phyloP scores from a whole-genome alignment of 805 yeast genomes.

The Nakazawaea ishiwadae region DNA sequence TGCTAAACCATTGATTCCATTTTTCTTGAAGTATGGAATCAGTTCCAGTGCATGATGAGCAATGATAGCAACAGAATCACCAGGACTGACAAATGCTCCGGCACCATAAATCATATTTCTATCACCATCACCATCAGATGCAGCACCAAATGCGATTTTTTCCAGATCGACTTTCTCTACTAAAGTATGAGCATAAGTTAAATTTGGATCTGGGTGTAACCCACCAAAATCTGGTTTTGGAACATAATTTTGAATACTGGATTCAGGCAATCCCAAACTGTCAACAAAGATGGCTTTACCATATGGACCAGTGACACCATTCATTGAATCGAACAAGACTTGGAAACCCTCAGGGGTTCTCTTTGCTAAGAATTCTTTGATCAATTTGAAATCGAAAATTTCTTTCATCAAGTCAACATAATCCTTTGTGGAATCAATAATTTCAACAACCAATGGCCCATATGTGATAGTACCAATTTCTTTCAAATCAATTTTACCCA shows the following conservation, averaged over 20 bases:
- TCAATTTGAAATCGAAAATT: constrained; percentile 84
- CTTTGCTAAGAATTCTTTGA: constrained; percentile 59
- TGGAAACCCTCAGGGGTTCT: constrained; percentile 53
- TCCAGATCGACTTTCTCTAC: constrained; percentile 83
- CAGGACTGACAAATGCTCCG: constrained; percentile 92
- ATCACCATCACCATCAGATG: constrained; percentile 99
- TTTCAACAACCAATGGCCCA: constrained; percentile 68
- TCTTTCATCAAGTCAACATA: constrained; percentile 75
- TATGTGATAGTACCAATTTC: constrained; percentile 45
- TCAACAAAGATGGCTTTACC: constrained; percentile 80
- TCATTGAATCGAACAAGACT: constrained; percentile 82
- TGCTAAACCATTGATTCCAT: constrained; percentile 89
- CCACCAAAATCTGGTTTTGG: constrained; percentile 96
- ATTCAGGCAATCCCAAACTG: constrained; percentile 71
- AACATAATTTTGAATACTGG: constrained; percentile 69
- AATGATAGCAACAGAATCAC: constrained; percentile 96
- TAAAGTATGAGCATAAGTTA: constrained; percentile 86
- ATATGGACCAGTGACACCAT: constrained; percentile 97
- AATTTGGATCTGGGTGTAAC: constrained; percentile 95
- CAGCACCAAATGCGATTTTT: constrained; percentile 90
- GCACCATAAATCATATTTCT: constrained; percentile 98
- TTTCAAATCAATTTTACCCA: constrained; percentile 54
- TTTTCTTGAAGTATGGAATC: constrained; percentile 86
- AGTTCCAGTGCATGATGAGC: constrained; percentile 82
- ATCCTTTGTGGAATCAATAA: constrained; percentile 76